Conservation (phyloP, 2,329 filamentous ascomycete genomes). For the Aspergillus pseudotamarii region DNA sequence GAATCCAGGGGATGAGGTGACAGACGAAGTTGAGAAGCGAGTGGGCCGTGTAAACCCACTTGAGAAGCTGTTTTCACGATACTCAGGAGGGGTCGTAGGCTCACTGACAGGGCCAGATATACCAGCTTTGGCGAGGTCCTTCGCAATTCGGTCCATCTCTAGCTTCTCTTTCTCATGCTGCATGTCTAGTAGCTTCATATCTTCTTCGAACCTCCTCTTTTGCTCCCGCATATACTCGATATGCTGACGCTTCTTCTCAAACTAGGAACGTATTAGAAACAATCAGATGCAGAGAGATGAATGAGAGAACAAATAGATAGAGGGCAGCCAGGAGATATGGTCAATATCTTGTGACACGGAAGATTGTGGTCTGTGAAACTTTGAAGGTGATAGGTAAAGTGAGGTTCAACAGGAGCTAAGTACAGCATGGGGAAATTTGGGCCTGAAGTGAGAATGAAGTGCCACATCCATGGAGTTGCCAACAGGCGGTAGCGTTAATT, state of each 20-base stretch:
- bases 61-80: slow-evolving; percentile 78
- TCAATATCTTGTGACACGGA: neutral
- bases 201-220: slow-evolving; percentile 83
- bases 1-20: slow-evolving; percentile 77
- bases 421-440: neutral
- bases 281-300: slow-evolving; percentile 13
- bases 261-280: slow-evolving; percentile 58
- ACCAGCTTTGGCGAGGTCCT: slow-evolving; percentile 67
- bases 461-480: neutral
- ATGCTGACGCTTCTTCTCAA: slow-evolving; percentile 91
- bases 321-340: neutral
- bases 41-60: slow-evolving; percentile 81
- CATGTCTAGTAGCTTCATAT: slow-evolving; percentile 87
- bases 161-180: slow-evolving; percentile 81
- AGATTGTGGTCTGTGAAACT: neutral
- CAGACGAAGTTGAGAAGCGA: slow-evolving; percentile 84
- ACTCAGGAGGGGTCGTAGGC: slow-evolving; percentile 94
- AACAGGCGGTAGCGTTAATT: neutral
- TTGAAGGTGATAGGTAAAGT: neutral
- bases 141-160: slow-evolving; percentile 82
- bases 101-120: slow-evolving; percentile 80
- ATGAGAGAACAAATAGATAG: slow-evolving; percentile 6
- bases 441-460: neutral
- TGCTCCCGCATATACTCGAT: slow-evolving; percentile 90
- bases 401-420: neutral